Evolutionary conservation across 2,329 filamentous ascomycete genomes (phyloP).

Genomic region (Apiospora rasikravindrae): DNA sequence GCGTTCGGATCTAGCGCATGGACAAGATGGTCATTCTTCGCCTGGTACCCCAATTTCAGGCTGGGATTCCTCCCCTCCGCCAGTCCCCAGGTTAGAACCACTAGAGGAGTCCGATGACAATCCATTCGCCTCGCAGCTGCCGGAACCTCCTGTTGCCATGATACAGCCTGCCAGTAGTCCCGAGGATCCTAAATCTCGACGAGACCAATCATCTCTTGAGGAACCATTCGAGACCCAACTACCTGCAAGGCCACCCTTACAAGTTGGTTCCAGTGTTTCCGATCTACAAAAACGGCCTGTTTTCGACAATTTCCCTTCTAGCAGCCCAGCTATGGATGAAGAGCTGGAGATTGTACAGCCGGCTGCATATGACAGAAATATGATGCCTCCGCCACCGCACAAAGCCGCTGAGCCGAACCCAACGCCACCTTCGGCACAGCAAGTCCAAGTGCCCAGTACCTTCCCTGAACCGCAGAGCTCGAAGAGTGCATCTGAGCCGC

Average conservation of each 20-base stretch:
- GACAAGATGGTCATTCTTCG: neutral
- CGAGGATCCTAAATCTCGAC: neutral
- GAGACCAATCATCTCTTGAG: neutral
- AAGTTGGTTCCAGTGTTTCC: constrained; percentile 27
- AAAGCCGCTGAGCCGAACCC: constrained; percentile 30
- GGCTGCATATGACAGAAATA: constrained; percentile 29
- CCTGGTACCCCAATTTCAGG: neutral
- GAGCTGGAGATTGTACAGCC: constrained; percentile 40
- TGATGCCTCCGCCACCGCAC: constrained; percentile 28
- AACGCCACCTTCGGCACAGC: constrained; percentile 40
- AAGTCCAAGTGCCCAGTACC: constrained; percentile 37
- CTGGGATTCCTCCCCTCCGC: constrained; percentile 10
- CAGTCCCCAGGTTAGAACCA: neutral
- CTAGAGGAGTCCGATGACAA: neutral
- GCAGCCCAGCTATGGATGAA: constrained; percentile 37
- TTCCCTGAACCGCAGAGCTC: constrained; percentile 26
- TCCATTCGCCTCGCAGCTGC: constrained; percentile 2
- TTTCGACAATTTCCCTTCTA: constrained; percentile 30
- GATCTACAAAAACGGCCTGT: constrained; percentile 21
- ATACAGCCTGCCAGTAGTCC: neutral
- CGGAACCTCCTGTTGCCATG: neutral
- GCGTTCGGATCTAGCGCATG: neutral
- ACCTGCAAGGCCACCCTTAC: constrained; percentile 30
- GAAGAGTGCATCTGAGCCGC: neutral
- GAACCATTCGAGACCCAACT: constrained; percentile 34